A percentile compares a stretch with the other conserved stretches of the same genome.
These are phyloP conservation scores for Candida mattraensis DNA, from an alignment of 805 yeast species.

Conservation along the genomic window DNA sequence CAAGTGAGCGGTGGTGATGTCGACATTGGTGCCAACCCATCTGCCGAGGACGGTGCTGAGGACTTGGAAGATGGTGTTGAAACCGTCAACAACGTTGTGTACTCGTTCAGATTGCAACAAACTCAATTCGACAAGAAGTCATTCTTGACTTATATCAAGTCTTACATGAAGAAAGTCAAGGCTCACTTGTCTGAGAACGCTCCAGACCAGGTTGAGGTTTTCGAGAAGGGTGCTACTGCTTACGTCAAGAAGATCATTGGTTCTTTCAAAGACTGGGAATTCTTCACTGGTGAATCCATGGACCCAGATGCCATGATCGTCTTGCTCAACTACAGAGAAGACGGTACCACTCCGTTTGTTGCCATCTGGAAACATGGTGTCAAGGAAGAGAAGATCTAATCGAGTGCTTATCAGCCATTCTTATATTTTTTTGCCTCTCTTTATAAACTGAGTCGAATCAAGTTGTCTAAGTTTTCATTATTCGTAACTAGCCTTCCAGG, in stretches of 20 bases:
- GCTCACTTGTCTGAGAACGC: slow-evolving; percentile 81
- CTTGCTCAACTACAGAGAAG: slow-evolving; percentile 99
- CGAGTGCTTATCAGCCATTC: slow-evolving; percentile 5
- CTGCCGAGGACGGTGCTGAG: slow-evolving; percentile 92
- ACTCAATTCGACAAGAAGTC: slow-evolving; percentile 98
- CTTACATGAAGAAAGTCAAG: slow-evolving; percentile 97
- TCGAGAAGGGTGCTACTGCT: slow-evolving; percentile 96
- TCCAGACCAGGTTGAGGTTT: slow-evolving; percentile 84
- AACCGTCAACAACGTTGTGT: slow-evolving; percentile 96
- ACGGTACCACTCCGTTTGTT: slow-evolving; percentile 96
- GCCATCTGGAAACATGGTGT: slow-evolving; percentile 99
- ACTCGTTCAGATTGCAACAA: slow-evolving; percentile 97
- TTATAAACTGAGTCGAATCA: neutral
- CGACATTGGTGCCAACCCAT: slow-evolving; percentile 99
- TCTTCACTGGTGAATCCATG: slow-evolving; percentile 99
- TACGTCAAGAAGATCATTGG: slow-evolving; percentile 95
- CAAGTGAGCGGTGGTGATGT: slow-evolving; percentile 87
- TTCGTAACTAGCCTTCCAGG: slow-evolving; percentile 4
- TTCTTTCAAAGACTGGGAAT: slow-evolving; percentile 98
- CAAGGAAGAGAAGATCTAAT: slow-evolving; percentile 82
- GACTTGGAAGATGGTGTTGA: slow-evolving; percentile 81
- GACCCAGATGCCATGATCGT: slow-evolving; percentile 99
- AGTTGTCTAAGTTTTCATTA: neutral
- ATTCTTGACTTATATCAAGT: slow-evolving; percentile 94
- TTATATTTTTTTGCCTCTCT: slow-evolving; percentile 4